Base-by-base conservation (phyloP, 441 rosid genomes). In the Euphorbia celastroides region DNA sequence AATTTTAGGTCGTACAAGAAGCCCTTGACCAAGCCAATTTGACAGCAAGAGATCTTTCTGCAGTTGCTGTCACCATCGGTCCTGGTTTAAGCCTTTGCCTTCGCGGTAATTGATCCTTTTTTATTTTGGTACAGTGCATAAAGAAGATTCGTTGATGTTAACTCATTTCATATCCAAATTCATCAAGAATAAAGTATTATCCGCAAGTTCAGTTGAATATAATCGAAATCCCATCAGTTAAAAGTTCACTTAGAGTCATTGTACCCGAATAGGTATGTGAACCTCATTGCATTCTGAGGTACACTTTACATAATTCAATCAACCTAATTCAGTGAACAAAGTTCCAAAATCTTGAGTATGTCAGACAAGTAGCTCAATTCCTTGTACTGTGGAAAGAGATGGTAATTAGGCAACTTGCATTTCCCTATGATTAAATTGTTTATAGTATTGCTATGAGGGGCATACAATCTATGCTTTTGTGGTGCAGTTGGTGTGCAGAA, bases 51-150 rank as follows among this genome's bases (percentile, higher is more conserved):
- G 84, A 90, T 79, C 81, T 93, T 69, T 86, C 98, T 77, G 98
- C 96, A n/a, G 86, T 93, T 82, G 98, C 98, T 78, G 98, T 93
- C 67, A 93, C 98, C 62, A 90, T 90, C 78, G 98, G 98, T 71
- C 98, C 98, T 73, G 97, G 97, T 70, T 82, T 93, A 72, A 80
- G 98, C 79, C 95, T 93, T 34, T 93, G 97, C 72, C 95, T 93
- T 74, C 93, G 96, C 0, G 96, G 99, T 93, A 85, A 80, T 11
- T 17, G 38, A 34, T 5, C 30, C 51, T 5, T 51, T 28, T 10
- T 2, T 41, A 14, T 14, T 5, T 12, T 57, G 48, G 17, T 12
- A 42, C 48, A 42, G 38, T 4, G 38, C 38, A 34, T 34, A 3
- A 34, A 34, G 38, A 9, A 34, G n/a, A 34, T 34, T 34, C 9